These are phyloP conservation scores for Rutstroemia sydowiana DNA, from an alignment of 2,329 filamentous ascomycete species.

Conservation along the genomic window DNA sequence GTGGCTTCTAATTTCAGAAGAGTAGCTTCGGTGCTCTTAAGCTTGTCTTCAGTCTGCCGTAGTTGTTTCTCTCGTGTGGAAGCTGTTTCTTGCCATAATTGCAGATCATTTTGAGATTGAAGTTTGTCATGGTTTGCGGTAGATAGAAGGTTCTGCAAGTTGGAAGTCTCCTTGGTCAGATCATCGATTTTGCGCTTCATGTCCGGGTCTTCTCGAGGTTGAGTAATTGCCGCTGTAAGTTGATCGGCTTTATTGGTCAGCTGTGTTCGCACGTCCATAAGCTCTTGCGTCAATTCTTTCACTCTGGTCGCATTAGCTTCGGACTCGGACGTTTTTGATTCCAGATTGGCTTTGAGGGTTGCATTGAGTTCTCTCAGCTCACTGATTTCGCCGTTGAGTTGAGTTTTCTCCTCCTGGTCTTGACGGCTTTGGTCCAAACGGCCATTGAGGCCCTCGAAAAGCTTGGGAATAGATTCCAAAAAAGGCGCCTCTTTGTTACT, in stretches of 20 bases:
- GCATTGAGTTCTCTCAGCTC: conserved; percentile 20
- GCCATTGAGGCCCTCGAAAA: conserved; percentile 19
- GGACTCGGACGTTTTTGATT: conserved; percentile 12
- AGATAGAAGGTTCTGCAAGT: conserved; percentile 25
- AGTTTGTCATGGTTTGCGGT: conserved; percentile 30
- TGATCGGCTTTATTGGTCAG: conserved; percentile 19
- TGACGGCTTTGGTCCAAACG: conserved; percentile 15
- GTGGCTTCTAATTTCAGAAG: conserved; percentile 25
- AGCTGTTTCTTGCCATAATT: conserved; percentile 7
- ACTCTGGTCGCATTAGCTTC: conserved; percentile 12
- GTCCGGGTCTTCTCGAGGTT: conserved; percentile 18
- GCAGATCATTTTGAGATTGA: conserved; percentile 13
- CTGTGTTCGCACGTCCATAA: conserved; percentile 14
- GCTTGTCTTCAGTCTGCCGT: conserved; percentile 11
- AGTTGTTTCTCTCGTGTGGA: conserved; percentile 10
- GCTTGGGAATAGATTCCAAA: conserved; percentile 13
- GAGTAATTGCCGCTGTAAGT: conserved; percentile 12
- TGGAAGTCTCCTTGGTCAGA: conserved; percentile 19
- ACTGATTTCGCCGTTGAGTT: conserved; percentile 17
- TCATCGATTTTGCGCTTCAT: conserved; percentile 17
- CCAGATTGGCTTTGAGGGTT: conserved; percentile 12
- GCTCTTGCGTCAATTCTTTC: conserved; percentile 15
- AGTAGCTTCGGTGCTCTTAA: conserved; percentile 13
- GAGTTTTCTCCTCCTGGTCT: conserved; percentile 14
- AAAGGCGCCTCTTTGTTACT: conserved; percentile 7